These are phyloP conservation scores for Cyphellophora attinorum DNA, from an alignment of 2,329 filamentous ascomycete genomes.

Conservation along the genomic window DNA sequence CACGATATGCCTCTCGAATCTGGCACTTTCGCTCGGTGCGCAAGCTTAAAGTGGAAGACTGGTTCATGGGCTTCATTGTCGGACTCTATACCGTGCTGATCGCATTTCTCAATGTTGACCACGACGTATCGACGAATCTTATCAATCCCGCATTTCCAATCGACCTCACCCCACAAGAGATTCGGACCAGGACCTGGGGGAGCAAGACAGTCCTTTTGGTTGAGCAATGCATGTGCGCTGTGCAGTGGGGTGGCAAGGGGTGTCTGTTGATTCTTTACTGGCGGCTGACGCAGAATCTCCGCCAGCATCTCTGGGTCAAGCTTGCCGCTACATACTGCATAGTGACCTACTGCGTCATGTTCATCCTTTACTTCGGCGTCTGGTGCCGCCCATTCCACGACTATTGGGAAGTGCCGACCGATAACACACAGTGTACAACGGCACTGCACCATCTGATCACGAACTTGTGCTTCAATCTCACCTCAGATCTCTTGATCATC, in stretches of 20 bases:
- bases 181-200: slow-evolving; percentile 37
- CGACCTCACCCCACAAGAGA: slow-evolving; percentile 36
- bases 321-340: slow-evolving; percentile 35
- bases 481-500: slow-evolving; percentile 36
- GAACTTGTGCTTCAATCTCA: slow-evolving; percentile 38
- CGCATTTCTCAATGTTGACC: slow-evolving; percentile 32
- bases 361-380: slow-evolving; percentile 41
- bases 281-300: slow-evolving; percentile 37
- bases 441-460: slow-evolving; percentile 40
- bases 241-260: slow-evolving; percentile 44
- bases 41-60: slow-evolving; percentile 47
- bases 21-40: slow-evolving; percentile 15
- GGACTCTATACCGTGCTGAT: slow-evolving; percentile 33
- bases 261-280: slow-evolving; percentile 45
- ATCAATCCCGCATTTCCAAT: slow-evolving; percentile 27
- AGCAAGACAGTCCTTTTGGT: slow-evolving; percentile 46
- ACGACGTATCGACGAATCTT: slow-evolving; percentile 37
- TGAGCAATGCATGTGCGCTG: slow-evolving; percentile 43
- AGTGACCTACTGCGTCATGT: slow-evolving; percentile 38
- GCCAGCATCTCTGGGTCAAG: slow-evolving; percentile 25
- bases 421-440: slow-evolving; percentile 34
- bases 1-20: slow-evolving; percentile 11
- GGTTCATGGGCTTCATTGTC: slow-evolving; percentile 44
- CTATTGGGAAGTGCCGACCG: slow-evolving; percentile 43
- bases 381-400: slow-evolving; percentile 45